These are phyloP conservation scores for Adansonia digitata DNA, from an alignment of 345 rosid species.

Conservation along the genomic window DNA sequence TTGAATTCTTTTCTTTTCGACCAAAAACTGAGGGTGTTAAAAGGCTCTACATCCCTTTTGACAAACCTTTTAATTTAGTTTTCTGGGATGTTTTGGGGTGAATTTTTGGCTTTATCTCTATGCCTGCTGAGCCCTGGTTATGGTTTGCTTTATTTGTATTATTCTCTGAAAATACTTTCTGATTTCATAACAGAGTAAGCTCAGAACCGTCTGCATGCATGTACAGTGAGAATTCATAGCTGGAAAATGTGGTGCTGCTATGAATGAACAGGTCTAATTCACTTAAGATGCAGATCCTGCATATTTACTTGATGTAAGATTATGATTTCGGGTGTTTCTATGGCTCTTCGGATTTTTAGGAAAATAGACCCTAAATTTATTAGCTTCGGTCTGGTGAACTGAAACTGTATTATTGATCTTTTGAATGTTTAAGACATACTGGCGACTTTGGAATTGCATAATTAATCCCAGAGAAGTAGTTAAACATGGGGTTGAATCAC, in stretches of 20 bases:
- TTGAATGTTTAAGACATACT: not conserved
- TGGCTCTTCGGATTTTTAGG: not conserved
- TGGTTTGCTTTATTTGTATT: not conserved
- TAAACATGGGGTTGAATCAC: not conserved
- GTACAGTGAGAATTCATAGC: not conserved
- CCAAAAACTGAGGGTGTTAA: not conserved
- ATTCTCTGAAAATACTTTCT: not conserved
- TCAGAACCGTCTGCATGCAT: not conserved
- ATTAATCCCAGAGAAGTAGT: not conserved
- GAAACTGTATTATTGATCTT: not conserved
- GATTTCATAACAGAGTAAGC: not conserved
- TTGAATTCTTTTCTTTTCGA: not conserved
- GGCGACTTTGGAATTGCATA: not conserved
- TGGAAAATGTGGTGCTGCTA: not conserved
- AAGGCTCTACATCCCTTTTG: not conserved
- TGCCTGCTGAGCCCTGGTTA: not conserved
- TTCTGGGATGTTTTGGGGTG: not conserved
- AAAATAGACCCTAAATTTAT: not conserved
- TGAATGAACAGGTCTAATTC: not conserved
- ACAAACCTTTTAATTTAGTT: not conserved
- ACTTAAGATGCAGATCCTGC: not conserved
- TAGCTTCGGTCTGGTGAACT: not conserved
- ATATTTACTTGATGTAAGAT: not conserved
- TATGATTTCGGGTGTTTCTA: not conserved
- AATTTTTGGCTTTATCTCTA: not conserved